These are phyloP conservation scores for Ramaria sp. DNA, from an alignment of 768 basidiomycete genomes.

Conservation along the genomic window DNA sequence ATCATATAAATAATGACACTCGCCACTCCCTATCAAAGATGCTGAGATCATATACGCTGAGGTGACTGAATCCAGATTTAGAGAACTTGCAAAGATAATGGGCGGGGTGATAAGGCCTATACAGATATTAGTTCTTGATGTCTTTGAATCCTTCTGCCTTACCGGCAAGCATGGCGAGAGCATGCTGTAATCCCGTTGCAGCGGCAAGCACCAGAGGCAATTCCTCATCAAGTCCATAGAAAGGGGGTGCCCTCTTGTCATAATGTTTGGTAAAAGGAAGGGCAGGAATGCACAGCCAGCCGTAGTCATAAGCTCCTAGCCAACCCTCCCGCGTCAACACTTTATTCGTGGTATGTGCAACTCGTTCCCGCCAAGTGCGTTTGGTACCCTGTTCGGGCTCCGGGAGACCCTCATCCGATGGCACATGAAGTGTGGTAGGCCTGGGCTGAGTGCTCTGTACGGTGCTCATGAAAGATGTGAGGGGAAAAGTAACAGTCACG, in stretches of 20 bases:
- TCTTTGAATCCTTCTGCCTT: too few relatives aligned
- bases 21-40: conserved; percentile 68
- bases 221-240: conserved; percentile 63
- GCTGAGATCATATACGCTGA: conserved; percentile 76
- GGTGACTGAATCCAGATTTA: conserved; percentile 45
- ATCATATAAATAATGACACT: conserved; percentile 15
- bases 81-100: conserved; percentile 59
- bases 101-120: conserved; percentile 64
- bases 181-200: conserved; percentile 62
- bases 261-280: conserved; percentile 36
- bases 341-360: too few relatives aligned
- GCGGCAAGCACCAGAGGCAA: conserved; percentile 66
- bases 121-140: too few relatives aligned
- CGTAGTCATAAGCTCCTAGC: conserved; percentile 79
- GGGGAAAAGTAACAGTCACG: too few relatives aligned
- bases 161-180: conserved; percentile 71
- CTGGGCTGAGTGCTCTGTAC: too few relatives aligned
- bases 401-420: too few relatives aligned
- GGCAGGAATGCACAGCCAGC: conserved; percentile 57
- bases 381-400: too few relatives aligned
- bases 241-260: conserved; percentile 40
- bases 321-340: conserved; percentile 29
- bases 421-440: too few relatives aligned
- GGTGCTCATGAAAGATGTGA: too few relatives aligned
- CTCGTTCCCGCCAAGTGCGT: too few relatives aligned